Evolutionary conservation across 192 early-diverging fungal genomes (phyloP).

Genomic region (Coemansia sp.): DNA sequence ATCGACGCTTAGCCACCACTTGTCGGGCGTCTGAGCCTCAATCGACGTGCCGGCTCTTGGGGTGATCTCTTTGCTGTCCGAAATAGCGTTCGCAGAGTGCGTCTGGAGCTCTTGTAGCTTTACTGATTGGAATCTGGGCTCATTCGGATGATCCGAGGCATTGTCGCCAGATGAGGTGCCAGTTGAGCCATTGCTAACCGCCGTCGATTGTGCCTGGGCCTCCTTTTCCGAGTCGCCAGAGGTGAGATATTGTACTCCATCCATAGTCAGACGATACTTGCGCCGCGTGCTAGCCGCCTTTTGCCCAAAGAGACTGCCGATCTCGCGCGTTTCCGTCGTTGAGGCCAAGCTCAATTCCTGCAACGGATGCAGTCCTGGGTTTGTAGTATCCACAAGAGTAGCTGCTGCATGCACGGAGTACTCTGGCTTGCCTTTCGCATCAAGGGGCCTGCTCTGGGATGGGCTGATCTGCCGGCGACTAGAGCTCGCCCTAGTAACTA

Average conservation of each 20-base stretch:
- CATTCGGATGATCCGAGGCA: neutral
- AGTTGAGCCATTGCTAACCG: neutral
- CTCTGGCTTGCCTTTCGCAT: neutral
- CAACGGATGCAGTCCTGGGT: neutral
- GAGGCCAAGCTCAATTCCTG: neutral
- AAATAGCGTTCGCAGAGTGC: neutral
- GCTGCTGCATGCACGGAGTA: neutral
- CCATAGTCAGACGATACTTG: slow-evolving; percentile 26
- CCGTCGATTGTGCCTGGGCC: neutral
- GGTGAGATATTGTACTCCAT: neutral
- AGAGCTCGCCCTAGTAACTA: neutral
- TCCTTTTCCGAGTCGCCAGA: neutral
- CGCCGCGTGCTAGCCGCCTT: slow-evolving; percentile 28
- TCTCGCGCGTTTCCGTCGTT: slow-evolving; percentile 9
- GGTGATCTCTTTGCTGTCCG: neutral
- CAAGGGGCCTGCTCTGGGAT: neutral
- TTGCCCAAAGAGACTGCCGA: slow-evolving; percentile 32
- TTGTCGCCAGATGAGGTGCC: neutral
- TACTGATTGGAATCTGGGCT: neutral
- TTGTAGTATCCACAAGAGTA: neutral
- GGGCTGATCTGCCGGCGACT: neutral
- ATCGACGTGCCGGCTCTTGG: neutral
- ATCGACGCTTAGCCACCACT: slow-evolving; percentile 43
- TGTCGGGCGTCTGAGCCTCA: slow-evolving; percentile 3
- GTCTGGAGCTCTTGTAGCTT: neutral